phyloP scores from a whole-genome alignment of 2,329 filamentous ascomycete genomes.

The Epichloe sylvatica region DNA sequence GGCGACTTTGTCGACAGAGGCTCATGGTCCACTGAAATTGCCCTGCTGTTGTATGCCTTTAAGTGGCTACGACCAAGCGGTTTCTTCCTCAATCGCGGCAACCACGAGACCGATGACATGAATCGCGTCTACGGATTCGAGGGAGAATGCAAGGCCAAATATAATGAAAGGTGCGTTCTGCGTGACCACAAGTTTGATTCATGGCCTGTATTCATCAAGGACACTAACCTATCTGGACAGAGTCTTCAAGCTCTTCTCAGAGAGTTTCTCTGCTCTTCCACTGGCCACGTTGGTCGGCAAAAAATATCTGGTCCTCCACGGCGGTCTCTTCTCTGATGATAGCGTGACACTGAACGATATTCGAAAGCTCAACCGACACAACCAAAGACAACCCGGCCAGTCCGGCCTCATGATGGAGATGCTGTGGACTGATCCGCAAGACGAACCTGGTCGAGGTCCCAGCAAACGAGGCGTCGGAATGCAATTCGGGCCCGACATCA shows the following conservation, averaged over 20 bases:
- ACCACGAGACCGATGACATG: conserved; percentile 99
- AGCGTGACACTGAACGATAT: conserved; percentile 86
- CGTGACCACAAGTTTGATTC: background rate
- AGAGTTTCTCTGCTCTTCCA: conserved; percentile 89
- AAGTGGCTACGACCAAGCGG: conserved; percentile 82
- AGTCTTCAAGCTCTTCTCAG: conserved; percentile 93
- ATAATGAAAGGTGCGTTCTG: conserved; percentile 56
- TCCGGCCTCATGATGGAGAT: conserved; percentile 99
- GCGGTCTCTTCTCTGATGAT: conserved; percentile 91
- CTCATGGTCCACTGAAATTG: conserved; percentile 97
- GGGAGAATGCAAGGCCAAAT: conserved; percentile 95
- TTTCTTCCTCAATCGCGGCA: conserved; percentile 94
- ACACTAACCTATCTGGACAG: conserved; percentile 21
- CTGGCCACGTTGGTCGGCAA: conserved; percentile 81
- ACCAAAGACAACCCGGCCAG: conserved; percentile 85
- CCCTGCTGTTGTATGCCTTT: conserved; percentile 83
- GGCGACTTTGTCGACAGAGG: conserved; percentile 97
- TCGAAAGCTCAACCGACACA: conserved; percentile 78
- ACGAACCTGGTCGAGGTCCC: conserved; percentile 70
- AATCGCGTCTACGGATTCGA: conserved; percentile 97
- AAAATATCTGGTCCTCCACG: conserved; percentile 86
- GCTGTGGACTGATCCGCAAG: conserved; percentile 96
- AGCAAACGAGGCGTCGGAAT: conserved; percentile 94
- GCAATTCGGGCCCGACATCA: conserved; percentile 94
- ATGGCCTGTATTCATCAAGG: background rate